Percentiles rank a stretch among this genome's conserved stretches.
These are phyloP conservation scores for Xylariaceae sp. DNA, from an alignment of 2,329 filamentous ascomycete genomes.

Conservation along the genomic window DNA sequence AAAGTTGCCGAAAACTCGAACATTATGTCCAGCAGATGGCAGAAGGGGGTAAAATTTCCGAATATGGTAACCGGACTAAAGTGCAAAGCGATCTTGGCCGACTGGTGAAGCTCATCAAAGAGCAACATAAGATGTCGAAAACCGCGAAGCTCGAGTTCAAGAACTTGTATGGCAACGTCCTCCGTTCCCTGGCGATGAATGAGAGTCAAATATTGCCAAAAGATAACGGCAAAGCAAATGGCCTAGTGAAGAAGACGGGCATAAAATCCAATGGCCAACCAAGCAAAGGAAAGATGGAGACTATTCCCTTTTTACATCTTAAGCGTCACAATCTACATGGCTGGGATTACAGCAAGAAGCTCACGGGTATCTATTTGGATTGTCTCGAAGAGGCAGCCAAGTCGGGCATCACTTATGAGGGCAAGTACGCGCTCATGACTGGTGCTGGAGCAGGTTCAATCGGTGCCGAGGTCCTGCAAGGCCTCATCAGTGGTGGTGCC, in stretches of 20 bases:
- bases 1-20: constrained; percentile 92
- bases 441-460: constrained; percentile 97
- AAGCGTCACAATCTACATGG: constrained; percentile 91
- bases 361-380: constrained; percentile 89
- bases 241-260: constrained; percentile 46
- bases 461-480: constrained; percentile 92
- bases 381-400: constrained; percentile 85
- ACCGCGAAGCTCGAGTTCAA: constrained; percentile 96
- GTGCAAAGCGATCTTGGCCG: constrained; percentile 92
- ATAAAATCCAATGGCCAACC: constrained; percentile 51
- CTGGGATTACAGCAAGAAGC: constrained; percentile 99
- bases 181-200: constrained; percentile 94
- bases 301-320: constrained; percentile 93
- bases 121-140: constrained; percentile 97
- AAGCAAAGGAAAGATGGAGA: constrained; percentile 88
- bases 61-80: constrained; percentile 97
- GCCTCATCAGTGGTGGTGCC: constrained; percentile 91
- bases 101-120: constrained; percentile 97
- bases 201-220: constrained; percentile 94
- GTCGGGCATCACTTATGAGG: constrained; percentile 83
- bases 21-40: constrained; percentile 99
- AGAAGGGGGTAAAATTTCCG: constrained; percentile 94
- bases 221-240: constrained; percentile 65
- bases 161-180: constrained; percentile 86
- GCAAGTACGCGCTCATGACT: constrained; percentile 97